phyloP scores from a whole-genome alignment of 1,284 basidiomycete genomes.

The Moesziomyces antarcticus region DNA sequence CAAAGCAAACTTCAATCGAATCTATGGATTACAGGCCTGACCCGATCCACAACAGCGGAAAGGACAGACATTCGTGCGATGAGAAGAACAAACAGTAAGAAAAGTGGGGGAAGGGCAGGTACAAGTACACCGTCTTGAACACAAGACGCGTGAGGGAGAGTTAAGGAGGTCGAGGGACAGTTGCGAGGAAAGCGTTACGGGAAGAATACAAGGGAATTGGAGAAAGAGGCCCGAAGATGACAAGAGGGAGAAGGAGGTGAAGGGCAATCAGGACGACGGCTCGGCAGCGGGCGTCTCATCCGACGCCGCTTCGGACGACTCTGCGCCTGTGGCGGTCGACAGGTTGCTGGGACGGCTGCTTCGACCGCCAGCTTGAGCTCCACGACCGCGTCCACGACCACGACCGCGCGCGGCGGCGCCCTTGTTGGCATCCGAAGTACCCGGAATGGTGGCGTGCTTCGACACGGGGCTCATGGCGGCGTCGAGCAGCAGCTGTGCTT shows the following conservation, averaged over 20 bases:
- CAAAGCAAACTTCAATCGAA: too few relatives aligned
- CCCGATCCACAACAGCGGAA: too few relatives aligned
- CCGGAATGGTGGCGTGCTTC: constrained; percentile 38
- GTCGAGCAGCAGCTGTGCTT: constrained; percentile 49
- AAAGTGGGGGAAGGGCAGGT: too few relatives aligned
- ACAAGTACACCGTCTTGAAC: too few relatives aligned
- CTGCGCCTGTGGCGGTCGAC: constrained; percentile 23
- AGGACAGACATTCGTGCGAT: too few relatives aligned
- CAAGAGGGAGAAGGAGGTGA: neutral
- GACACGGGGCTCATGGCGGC: constrained; percentile 53
- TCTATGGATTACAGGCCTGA: too few relatives aligned
- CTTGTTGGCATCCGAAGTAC: constrained; percentile 4
- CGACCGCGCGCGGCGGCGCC: constrained; percentile 12
- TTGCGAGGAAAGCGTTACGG: too few relatives aligned
- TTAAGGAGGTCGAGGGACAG: too few relatives aligned
- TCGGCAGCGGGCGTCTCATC: constrained; percentile 25
- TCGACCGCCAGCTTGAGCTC: constrained; percentile 27
- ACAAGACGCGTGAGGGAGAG: too few relatives aligned
- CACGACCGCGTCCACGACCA: constrained; percentile 43
- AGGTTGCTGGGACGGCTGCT: constrained; percentile 17
- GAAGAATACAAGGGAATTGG: too few relatives aligned
- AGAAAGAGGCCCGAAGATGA: neutral
- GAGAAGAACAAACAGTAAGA: too few relatives aligned
- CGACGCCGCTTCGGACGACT: constrained; percentile 8
- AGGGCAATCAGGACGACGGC: constrained; percentile 13